Conservation (phyloP, 2,329 filamentous ascomycete genomes). For the Chaetomiaceae sp. region DNA sequence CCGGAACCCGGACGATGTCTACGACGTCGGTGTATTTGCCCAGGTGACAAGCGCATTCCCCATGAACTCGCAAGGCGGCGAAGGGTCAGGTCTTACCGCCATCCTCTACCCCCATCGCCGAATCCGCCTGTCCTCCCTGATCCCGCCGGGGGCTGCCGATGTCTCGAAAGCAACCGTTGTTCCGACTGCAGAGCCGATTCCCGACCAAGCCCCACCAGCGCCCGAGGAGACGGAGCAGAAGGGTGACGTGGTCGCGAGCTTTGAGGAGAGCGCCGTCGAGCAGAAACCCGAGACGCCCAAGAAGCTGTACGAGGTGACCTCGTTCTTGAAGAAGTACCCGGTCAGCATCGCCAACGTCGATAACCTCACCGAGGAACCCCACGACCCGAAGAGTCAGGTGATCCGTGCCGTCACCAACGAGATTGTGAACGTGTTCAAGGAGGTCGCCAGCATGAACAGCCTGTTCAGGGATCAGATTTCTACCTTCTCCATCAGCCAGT, state of each 20-base stretch:
- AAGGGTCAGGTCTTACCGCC: conserved; percentile 77
- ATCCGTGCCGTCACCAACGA: conserved; percentile 93
- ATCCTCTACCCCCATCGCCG: conserved; percentile 94
- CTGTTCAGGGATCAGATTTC: conserved; percentile 97
- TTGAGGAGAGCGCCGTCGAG: conserved; percentile 75
- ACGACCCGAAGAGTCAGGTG: conserved; percentile 82
- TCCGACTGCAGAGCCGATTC: conserved; percentile 40
- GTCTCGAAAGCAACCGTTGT: conserved; percentile 49
- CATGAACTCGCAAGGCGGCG: conserved; percentile 59
- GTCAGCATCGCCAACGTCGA: conserved; percentile 95
- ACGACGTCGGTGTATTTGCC: conserved; percentile 94
- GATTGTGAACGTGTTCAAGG: conserved; percentile 98
- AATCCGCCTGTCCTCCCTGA: conserved; percentile 80
- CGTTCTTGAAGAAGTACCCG: conserved; percentile 84
- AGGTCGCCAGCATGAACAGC: conserved; percentile 88
- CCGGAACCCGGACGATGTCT: conserved; percentile 81
- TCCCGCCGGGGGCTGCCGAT: conserved; percentile 59
- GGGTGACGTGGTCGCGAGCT: conserved; percentile 94
- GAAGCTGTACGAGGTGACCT: conserved; percentile 75
- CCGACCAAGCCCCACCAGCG: conserved; percentile 55
- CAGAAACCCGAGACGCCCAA: conserved; percentile 46
- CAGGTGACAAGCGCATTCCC: conserved; percentile 97
- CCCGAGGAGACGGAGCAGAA: conserved; percentile 54
- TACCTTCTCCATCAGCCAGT: conserved; percentile 93
- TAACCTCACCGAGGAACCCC: conserved; percentile 82